These are phyloP conservation scores for Parasarocladium wereldwijsianum DNA, from an alignment of 2,329 filamentous ascomycete genomes.

Conservation along the genomic window DNA sequence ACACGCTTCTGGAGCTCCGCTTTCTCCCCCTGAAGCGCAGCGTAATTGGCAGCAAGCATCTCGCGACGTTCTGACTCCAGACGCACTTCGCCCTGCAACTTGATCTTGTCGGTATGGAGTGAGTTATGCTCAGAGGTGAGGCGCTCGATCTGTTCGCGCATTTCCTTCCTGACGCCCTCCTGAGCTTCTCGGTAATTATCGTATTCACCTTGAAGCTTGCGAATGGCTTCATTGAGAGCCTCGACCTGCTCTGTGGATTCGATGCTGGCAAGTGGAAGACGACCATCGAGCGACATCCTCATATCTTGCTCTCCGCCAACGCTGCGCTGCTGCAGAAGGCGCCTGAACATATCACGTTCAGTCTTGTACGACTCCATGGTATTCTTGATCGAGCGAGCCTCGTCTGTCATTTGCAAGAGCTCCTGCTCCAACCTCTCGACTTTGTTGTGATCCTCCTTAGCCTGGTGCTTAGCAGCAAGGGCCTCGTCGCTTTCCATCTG, in stretches of 20 bases:
- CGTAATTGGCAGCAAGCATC: slow-evolving; percentile 80
- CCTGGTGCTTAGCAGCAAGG: slow-evolving; percentile 46
- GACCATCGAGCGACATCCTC: slow-evolving; percentile 53
- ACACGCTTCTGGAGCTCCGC: slow-evolving; percentile 72
- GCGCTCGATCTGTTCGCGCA: slow-evolving; percentile 73
- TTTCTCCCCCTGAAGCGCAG: slow-evolving; percentile 73
- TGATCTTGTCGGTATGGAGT: slow-evolving; percentile 70
- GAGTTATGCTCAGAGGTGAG: slow-evolving; percentile 70
- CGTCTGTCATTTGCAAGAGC: slow-evolving; percentile 64
- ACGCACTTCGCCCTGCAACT: slow-evolving; percentile 64
- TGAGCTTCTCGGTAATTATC: slow-evolving; percentile 83
- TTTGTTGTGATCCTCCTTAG: slow-evolving; percentile 52
- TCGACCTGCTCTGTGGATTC: slow-evolving; percentile 41
- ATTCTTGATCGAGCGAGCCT: slow-evolving; percentile 66
- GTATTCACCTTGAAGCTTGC: slow-evolving; percentile 79
- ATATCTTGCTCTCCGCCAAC: slow-evolving; percentile 49
- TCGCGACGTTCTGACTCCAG: slow-evolving; percentile 74
- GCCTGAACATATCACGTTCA: slow-evolving; percentile 94
- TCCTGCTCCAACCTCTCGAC: slow-evolving; percentile 60
- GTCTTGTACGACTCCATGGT: slow-evolving; percentile 88
- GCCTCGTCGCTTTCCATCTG: slow-evolving; percentile 88
- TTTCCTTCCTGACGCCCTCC: slow-evolving; percentile 60
- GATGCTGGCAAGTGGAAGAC: slow-evolving; percentile 41
- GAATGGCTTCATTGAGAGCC: slow-evolving; percentile 59
- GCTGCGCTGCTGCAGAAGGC: slow-evolving; percentile 67